Evolutionary conservation across 768 basidiomycete species (phyloP), one percentile per base, ranked within the genome.

Genomic region (Crassisporium funariophilum): DNA sequence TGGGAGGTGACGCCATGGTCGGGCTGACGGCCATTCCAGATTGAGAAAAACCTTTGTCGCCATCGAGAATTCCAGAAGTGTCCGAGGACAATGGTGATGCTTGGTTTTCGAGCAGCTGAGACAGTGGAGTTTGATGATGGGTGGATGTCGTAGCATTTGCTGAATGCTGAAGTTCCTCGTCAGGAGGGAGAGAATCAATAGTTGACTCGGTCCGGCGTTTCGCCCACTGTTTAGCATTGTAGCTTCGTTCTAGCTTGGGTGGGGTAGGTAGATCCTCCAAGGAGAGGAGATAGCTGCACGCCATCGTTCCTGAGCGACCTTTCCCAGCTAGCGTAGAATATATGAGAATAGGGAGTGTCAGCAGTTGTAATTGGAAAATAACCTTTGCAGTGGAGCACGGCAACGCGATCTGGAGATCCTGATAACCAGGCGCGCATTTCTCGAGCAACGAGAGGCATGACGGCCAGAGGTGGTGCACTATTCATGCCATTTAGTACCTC

Each of bases 371-470:
- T 21, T 16, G 25, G 12, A 15, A 31, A 38, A 44, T 27, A 60
- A 81, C 88, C 91, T 80, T 94, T 94, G 63, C 91, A 94, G 55
- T 94, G 92, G 0, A 94, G 72, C 4, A 92, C 91, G 2, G 82
- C 84, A 5, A 93, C 84, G 25, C 86, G 70, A 3, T 87, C 78
- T 1, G 74, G 68, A 7, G 83, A 81, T 0, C 76, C 83, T 23
- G 74, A 70, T 1, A 94, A 69, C 89, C 89, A 94, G 6, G 73
- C 65, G 27, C 74, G 74, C 64, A 93, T 89, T 62, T 91, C 90
- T 17, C 85, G 73, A 0, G 84, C 82, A 5, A 83, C 78, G 9
- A 93, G 74, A 15, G 86, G 78, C 52, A 95, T 73, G 38, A 90
- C 73, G 0, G 83, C 76, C 15, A 94, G 68, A 0, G 92, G 91